These are phyloP conservation scores for Thelonectria discophora DNA, from an alignment of 2,329 filamentous ascomycete genomes.

Conservation along the genomic window DNA sequence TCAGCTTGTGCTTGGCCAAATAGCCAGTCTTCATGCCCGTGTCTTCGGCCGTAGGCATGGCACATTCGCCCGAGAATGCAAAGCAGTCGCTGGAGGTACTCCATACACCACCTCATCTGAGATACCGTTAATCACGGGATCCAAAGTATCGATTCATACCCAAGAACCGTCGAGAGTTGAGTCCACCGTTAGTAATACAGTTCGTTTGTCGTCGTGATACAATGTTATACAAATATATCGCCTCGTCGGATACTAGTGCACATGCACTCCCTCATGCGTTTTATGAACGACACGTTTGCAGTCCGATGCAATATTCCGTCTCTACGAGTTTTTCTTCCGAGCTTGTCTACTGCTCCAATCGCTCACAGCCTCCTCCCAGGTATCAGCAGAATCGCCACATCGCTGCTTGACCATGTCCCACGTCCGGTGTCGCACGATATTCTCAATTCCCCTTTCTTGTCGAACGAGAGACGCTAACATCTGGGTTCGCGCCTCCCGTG, in stretches of 20 bases:
- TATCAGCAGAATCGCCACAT: constrained; percentile 68
- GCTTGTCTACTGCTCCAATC: constrained; percentile 62
- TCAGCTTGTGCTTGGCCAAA: background rate
- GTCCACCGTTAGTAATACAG: constrained; percentile 26
- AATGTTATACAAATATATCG: constrained; percentile 25
- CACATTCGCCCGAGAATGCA: too few relatives aligned
- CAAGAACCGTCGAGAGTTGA: constrained; percentile 22
- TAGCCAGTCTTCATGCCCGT: too few relatives aligned
- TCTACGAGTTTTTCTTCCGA: constrained; percentile 18
- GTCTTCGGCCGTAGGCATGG: too few relatives aligned
- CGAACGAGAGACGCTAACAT: constrained; percentile 76
- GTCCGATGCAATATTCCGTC: background rate
- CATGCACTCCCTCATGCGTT: background rate
- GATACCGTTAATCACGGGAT: too few relatives aligned
- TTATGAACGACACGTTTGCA: background rate
- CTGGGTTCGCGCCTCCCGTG: constrained; percentile 81
- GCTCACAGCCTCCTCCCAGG: constrained; percentile 72
- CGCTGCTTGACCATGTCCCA: constrained; percentile 82
- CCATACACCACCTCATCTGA: too few relatives aligned
- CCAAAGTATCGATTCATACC: background rate
- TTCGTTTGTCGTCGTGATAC: constrained; percentile 22
- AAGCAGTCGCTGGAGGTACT: too few relatives aligned
- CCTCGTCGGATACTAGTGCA: background rate
- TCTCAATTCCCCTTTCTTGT: constrained; percentile 80
- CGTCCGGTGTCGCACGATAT: constrained; percentile 80